Base-by-base conservation (phyloP, 2,329 filamentous ascomycete species). In the Verticillium nonalfalfae region DNA sequence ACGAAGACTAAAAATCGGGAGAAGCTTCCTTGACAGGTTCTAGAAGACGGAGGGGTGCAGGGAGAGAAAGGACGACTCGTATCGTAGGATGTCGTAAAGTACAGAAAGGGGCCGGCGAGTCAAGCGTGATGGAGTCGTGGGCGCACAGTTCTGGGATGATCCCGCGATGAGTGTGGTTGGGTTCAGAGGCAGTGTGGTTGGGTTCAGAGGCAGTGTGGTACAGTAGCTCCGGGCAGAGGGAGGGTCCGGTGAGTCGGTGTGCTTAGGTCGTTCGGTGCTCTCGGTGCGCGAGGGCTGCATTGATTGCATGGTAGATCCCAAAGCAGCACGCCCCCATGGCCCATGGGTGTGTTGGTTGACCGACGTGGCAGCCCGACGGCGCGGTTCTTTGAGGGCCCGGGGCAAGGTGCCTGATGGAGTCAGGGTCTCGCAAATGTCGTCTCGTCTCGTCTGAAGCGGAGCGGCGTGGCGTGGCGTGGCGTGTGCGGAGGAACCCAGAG, bases 1-100 rank as follows among this genome's bases (percentile, higher is more conserved):
- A 50, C 40, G 40, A 50, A 50, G 40, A 50, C 40, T 50, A 50
- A 36, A 36, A 11, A 7, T 50, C 40, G 40, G 40, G 40, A 50
- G 40, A 50, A 50, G 39, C 58, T 59, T 59, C 58, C 40, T 21
- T 59, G 58, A 31, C 45, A 55, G 45, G 45, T 38, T 58, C 33
- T 45, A 59, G 58, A 59, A 59, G 26, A 10, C 40, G 40, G 18
- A n/a, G 40, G 21, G n/a, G 40, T n/a, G n/a, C 40, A 50, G 18
- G 40, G 40, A 10, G n/a, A 9, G n/a, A 3, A 18, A 26, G 26
- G 21, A 21, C 40, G 40, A 21, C 40, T 50, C 40, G 40, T 50
- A 50, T 50, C 40, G 21, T n/a, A 7, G 40, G n/a, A 18, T 50
- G 56, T 56, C 55, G 58, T 56, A 39, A 55, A 57, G 59, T 31